Base-by-base conservation (phyloP, 2,329 filamentous ascomycete species). In the Paradendryphiella salina region DNA sequence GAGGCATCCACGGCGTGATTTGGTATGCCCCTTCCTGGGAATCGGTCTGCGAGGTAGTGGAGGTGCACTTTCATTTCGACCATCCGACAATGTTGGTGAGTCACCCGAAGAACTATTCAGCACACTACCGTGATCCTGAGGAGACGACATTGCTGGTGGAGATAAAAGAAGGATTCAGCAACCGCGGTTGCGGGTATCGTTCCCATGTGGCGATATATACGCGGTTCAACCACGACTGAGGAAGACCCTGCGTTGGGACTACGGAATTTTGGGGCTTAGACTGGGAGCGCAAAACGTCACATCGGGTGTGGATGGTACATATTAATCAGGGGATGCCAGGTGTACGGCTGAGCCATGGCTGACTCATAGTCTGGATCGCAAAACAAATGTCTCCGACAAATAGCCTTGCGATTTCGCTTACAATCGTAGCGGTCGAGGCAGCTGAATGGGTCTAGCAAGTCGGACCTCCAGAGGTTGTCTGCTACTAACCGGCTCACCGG, bases 1-100 rank as follows among this genome's bases (percentile, higher is more conserved):
- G 68, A 80, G 87, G 70, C 85, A 87, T 7, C 85, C 85, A 13
- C 80, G 76, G 18, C 85, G 78, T 42, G 82, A 85, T 69, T 88
- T 88, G 9, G 82, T 86, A 56, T 87, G 85, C 0, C 85, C 84
- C 54, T 83, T 79, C 47, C 85, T 62, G 3, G 70, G 70, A 23
- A 72, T 70, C 1, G 70, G 70, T 46, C 69, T 73, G 38, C 68
- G 63, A 60, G 65, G 66, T 37, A 57, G 60, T 35, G 63, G 56
- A 26, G 61, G 54, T n/a, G 61, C 51, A 21, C 41, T 59, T 33
- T 53, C 61, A 37, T 33, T 54, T 23, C 48, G 57, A 40, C 57
- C 52, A 37, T 67, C 60, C 17, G 65, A 62, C 14, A 54, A 44
- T 3, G 57, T 57, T 42, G 68, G 67, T 23, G 68, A 72, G 52